Percentiles rank a stretch among this genome's conserved stretches.
phyloP scores from a whole-genome alignment of 345 rosid genomes.

The Ailanthus altissimus region DNA sequence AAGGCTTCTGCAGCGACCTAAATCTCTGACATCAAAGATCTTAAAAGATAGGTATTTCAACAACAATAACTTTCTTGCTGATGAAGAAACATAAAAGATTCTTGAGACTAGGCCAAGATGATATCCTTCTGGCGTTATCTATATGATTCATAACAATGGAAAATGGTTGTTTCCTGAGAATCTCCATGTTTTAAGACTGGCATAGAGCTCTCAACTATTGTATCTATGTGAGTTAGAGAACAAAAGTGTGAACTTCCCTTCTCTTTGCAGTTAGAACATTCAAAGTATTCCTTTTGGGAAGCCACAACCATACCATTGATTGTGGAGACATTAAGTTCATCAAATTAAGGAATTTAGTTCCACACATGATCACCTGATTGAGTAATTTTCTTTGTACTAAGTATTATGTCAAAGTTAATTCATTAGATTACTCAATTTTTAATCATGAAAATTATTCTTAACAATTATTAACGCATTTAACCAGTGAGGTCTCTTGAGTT shows the following conservation, averaged over 20 bases:
- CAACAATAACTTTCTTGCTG: conserved; percentile 21
- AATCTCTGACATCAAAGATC: no score
- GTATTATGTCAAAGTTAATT: background rate
- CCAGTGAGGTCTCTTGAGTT: background rate
- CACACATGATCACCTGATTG: background rate
- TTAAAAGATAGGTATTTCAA: no score
- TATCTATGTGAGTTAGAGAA: background rate
- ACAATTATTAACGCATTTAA: no score
- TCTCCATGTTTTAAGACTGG: background rate
- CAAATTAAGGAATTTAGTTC: background rate
- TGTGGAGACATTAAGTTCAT: background rate
- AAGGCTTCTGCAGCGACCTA: no score
- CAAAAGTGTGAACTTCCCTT: background rate
- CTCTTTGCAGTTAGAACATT: background rate
- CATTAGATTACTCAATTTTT: background rate
- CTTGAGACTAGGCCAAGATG: conserved; percentile 7
- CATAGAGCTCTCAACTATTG: background rate
- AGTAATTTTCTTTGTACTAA: background rate
- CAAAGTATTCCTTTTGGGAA: background rate
- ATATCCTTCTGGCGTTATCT: background rate
- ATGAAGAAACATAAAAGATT: conserved; percentile 25
- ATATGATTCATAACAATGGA: background rate
- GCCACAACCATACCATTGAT: background rate
- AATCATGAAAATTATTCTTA: no score
- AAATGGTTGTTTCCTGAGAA: background rate